Evolutionary conservation across 2,329 filamentous ascomycete genomes (phyloP), one percentile per base, ranked within the genome.

Genomic region (Monilinia laxa): DNA sequence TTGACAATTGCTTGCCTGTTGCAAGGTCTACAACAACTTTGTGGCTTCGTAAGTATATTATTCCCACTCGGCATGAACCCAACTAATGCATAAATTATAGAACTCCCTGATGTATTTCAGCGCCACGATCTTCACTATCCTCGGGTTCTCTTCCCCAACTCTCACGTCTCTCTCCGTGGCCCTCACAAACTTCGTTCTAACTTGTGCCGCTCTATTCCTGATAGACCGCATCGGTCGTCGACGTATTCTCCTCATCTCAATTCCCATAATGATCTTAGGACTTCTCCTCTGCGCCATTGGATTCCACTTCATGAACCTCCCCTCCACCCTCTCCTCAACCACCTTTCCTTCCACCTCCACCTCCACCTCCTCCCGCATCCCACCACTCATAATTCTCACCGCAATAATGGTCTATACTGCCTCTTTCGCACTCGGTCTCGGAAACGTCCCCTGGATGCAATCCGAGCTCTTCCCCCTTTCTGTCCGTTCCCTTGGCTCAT

Each of bases 361-460:
- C 72, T 74, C 62, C 69, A 63, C n/a, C 49, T 65, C 72, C 38
- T 67, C 73, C 42, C 73, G 68, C 40, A 73, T 76, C 20, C 81
- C 83, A 0, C 81, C 85, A 3, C 67, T 81, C 38, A 75, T 88
- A 23, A 89, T 97, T 54, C 84, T 97, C 2, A 70, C 85, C 52
- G 90, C 90, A 70, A 89, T 97, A 76, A 89, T 93, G 77, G 72
- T 92, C 10, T 97, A 96, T 77, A 93, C 96, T 2, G 90, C 91
- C 11, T 84, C 89, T 0, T 98, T 96, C 76, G 94, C 94, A 1
- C 82, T 93, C 1, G 94, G 94, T 2, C 83, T 98, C 2, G 94
- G 94, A 11, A 96, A 93, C 73, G 92, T 98, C 3, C 93, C 94
- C 0, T 98, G 94, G 94, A 94, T 97, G 83, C 93, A 97, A 79